Evolutionary conservation across 1,284 basidiomycete species (phyloP), one percentile per base, ranked within the genome.

Genomic region (Austroboletus niveus): DNA sequence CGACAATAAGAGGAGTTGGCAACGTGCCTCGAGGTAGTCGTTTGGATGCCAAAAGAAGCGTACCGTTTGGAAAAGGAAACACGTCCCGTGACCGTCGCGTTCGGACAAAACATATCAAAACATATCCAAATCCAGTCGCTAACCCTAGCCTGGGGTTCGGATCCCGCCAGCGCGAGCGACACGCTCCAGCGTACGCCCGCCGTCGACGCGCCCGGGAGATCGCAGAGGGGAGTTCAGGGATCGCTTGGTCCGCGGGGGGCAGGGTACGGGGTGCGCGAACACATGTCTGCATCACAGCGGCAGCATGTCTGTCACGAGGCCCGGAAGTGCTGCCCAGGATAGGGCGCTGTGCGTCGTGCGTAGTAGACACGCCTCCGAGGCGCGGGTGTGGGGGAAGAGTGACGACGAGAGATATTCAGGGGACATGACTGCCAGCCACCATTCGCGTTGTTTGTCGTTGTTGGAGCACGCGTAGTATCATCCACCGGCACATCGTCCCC

Each of bases 381-480:
- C 34, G 34, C 12, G 34, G 34, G 34, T 35, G 7, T 11, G 9
- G 7, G 9, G 17, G 24, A 10, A 39, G n/a, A 1, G 53, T 52
- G 53, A 32, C 15, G 34, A 31, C 9, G 29, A 14, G 34, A 11
- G 34, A 29, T 15, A 17, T 42, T 56, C 59, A 62, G 59, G 60
- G 59, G 62, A 24, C 39, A 27, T 29, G 39, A 24, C 22, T 14
- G 15, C 12, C 11, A 35, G 20, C 20, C 5, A 29, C 22, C 29
- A 41, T 62, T 62, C 64, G 68, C 67, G 59, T 69, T 80, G 69
- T 81, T 81, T 80, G 75, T 72, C 60, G 45, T 66, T 81, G 76
- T 80, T 81, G 72, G 64, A 68, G 69, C 75, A 78, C 78, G 79
- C 78, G 76, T 24, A 24, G 76, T 24, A 24, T 51, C 57, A 31